Base-by-base conservation (phyloP, 2,329 filamentous ascomycete species). In the Aurifilum marmelostoma region DNA sequence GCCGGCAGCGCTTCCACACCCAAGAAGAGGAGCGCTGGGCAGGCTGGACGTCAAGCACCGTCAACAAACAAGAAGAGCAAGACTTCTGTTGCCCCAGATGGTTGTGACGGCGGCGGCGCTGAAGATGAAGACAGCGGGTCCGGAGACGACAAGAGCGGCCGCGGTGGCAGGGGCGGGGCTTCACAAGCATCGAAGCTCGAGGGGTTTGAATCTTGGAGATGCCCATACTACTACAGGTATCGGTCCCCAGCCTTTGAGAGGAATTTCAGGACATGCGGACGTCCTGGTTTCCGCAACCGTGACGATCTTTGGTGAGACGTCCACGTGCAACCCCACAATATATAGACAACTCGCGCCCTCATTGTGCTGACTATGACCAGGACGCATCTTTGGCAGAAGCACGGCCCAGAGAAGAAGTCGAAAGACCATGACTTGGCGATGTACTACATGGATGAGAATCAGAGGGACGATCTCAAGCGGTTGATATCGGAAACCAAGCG, bases 51-150 rank as follows among this genome's bases (percentile, higher is more conserved):
- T 54, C 50, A 27, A 14, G 4, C n/a, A 2, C 27, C 50, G n/a
- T 54, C 50, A 16, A 24, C 50, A 16, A 54, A 54, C 50, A 54
- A 54, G 50, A 54, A 54, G n/a, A 54, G 24, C n/a, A 54, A 54
- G 50, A 24, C 50, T 27, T 54, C n/a, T 54, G 11, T 27, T 14
- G 11, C 50, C 24, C 50, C n/a, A 12, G n/a, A 6, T 27, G 50
- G 50, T 2, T 14, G 27, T 7, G 50, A 27, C n/a, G 50, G 12
- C 50, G 50, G 50, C 50, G 50, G 27, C n/a, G 50, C 43, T 47
- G 43, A 16, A n/a, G 21, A 47, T n/a, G 43, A 47, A 18, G 21
- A 21, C 7, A 47, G 21, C 21, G 21, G 43, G 11, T 11, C 43
- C 12, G 50, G 47, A 21, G n/a, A n/a, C 11, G 47, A 24, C 21